phyloP scores from a whole-genome alignment of 805 yeast species.

The Nakazawaea wyomingensis region DNA sequence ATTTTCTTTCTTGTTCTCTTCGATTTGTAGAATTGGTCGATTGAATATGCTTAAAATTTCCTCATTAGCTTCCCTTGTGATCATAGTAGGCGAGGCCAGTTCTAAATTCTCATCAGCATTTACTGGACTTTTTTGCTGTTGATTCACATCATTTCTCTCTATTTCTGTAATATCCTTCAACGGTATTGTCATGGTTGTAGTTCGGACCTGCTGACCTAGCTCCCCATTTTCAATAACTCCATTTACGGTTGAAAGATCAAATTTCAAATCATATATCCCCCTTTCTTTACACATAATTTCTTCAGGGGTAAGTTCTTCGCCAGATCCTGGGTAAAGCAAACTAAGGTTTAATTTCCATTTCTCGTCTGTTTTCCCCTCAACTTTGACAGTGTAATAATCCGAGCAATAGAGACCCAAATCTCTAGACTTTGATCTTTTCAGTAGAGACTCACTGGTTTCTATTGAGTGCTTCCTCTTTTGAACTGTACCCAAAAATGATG shows the following conservation, averaged over 20 bases:
- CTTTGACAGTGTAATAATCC: slow-evolving; percentile 34
- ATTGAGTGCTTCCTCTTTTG: slow-evolving; percentile 25
- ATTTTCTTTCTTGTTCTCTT: not conserved
- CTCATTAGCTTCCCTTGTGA: slow-evolving; percentile 66
- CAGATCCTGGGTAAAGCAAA: slow-evolving; percentile 40
- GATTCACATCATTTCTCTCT: not conserved
- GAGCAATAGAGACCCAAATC: not conserved
- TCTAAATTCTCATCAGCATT: not conserved
- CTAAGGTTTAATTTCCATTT: slow-evolving; percentile 55
- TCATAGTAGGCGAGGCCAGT: slow-evolving; percentile 70
- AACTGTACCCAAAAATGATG: not conserved
- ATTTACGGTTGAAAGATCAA: not conserved
- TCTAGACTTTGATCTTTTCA: slow-evolving; percentile 29
- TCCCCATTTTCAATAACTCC: not conserved
- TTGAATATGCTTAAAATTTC: slow-evolving; percentile 77
- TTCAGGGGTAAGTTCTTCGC: slow-evolving; percentile 53
- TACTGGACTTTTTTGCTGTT: not conserved
- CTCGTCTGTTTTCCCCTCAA: slow-evolving; percentile 58
- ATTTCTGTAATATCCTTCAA: slow-evolving; percentile 1
- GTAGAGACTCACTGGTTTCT: slow-evolving; percentile 26
- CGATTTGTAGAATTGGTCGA: slow-evolving; percentile 36
- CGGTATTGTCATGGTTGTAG: not conserved
- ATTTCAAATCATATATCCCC: slow-evolving; percentile 17
- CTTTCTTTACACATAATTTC: slow-evolving; percentile 59
- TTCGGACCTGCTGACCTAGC: not conserved